A percentile compares a stretch with the other conserved stretches of the same genome.
phyloP scores from a whole-genome alignment of 2,329 filamentous ascomycete species.

The Leptographium procerum region DNA sequence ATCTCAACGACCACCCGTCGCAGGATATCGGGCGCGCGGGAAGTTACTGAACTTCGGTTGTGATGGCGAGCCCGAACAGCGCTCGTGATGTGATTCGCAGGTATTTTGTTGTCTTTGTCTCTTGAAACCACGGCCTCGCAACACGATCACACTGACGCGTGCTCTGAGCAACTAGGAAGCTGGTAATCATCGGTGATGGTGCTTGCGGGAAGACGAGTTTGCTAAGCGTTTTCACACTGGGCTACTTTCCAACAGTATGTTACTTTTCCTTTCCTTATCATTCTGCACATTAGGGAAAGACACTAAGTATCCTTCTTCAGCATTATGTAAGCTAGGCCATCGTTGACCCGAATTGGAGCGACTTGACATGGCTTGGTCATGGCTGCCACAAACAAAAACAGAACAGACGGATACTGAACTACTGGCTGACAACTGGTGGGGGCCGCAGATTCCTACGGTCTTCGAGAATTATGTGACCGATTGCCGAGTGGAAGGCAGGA shows the following conservation, averaged over 20 bases:
- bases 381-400: not conserved
- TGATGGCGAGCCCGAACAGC: conserved; percentile 22
- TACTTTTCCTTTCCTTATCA: not conserved
- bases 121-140: no score
- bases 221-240: conserved; percentile 92
- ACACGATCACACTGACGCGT: not conserved
- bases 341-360: not conserved
- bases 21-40: not conserved
- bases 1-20: not conserved
- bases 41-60: not conserved
- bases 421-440: not conserved
- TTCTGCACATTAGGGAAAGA: not conserved
- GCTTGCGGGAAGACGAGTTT: conserved; percentile 98
- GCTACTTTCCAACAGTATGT: conserved; percentile 93
- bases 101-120: conserved; percentile 12
- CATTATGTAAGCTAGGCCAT: conserved; percentile 39
- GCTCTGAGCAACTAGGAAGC: conserved; percentile 52
- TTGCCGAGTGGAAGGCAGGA: conserved; percentile 95
- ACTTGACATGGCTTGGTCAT: not conserved
- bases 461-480: conserved; percentile 99
- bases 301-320: conserved; percentile 22
- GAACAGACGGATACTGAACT: not conserved
- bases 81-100: conserved; percentile 27
- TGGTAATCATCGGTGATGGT: conserved; percentile 94
- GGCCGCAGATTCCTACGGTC: conserved; percentile 72